phyloP scores from a whole-genome alignment of 768 basidiomycete genomes.

The Amanita exitialis region DNA sequence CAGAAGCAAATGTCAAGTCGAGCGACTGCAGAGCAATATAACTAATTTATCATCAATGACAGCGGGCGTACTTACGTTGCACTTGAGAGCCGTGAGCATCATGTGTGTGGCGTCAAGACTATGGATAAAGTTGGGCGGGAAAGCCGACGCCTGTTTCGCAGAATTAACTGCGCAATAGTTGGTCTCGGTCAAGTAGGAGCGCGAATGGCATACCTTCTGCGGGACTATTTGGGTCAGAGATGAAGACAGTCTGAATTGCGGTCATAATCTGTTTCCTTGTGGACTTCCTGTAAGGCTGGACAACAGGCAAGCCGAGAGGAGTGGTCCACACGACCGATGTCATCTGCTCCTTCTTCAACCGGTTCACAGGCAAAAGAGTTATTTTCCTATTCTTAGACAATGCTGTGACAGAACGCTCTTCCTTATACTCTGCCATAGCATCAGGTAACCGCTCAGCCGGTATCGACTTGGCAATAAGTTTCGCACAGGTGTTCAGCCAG shows the following conservation, averaged over 20 bases:
- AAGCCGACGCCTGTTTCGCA: constrained; percentile 86
- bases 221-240: constrained; percentile 74
- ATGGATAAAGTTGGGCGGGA: constrained; percentile 99
- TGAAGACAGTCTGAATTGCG: constrained; percentile 76
- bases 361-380: constrained; percentile 9
- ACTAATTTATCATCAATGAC: neutral
- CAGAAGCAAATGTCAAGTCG: constrained; percentile 81
- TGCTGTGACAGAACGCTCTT: neutral
- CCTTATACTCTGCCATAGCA: constrained; percentile 6
- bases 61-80: constrained; percentile 42
- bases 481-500: constrained; percentile 80
- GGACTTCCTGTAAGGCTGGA: constrained; percentile 88
- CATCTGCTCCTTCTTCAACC: constrained; percentile 84
- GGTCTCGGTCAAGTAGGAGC: constrained; percentile 2
- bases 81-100: constrained; percentile 92
- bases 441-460: constrained; percentile 53
- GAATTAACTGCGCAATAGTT: constrained; percentile 47
- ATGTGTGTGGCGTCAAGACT: constrained; percentile 98
- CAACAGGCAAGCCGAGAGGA: constrained; percentile 88
- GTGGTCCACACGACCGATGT: constrained; percentile 95
- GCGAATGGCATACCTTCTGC: constrained; percentile 41
- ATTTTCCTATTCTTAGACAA: constrained; percentile 1
- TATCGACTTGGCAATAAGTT: constrained; percentile 80
- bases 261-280: constrained; percentile 81
- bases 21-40: constrained; percentile 37